phyloP scores from a whole-genome alignment of 2,329 filamentous ascomycete genomes.

The Fusarium torreyae region DNA sequence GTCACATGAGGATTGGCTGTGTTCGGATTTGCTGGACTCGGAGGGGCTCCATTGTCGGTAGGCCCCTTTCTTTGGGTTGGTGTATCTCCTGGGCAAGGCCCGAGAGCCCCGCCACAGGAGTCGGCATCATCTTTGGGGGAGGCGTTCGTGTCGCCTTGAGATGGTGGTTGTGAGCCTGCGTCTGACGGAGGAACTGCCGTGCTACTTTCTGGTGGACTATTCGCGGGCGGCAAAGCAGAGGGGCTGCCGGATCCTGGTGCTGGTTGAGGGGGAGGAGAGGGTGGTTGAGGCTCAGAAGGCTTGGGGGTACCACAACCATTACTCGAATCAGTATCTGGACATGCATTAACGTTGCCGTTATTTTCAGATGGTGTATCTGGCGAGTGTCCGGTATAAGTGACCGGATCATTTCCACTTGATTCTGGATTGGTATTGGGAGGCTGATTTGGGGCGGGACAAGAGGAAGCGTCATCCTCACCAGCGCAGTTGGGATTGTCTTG shows the following conservation, averaged over 20 bases:
- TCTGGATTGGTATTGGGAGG: neutral
- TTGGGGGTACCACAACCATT: neutral
- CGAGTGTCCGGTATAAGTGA: neutral
- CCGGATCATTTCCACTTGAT: neutral
- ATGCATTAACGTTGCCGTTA: neutral
- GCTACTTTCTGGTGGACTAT: neutral
- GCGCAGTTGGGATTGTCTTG: neutral
- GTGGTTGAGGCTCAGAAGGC: constrained; percentile 7
- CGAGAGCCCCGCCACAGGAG: constrained; percentile 7
- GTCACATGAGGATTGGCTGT: neutral
- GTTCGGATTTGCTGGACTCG: neutral
- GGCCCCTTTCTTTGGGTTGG: neutral
- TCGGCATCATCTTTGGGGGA: neutral
- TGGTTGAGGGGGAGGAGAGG: constrained; percentile 4
- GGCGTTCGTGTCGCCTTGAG: neutral
- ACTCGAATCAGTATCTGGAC: neutral
- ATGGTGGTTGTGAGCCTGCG: neutral
- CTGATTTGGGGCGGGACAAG: neutral
- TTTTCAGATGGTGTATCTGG: neutral
- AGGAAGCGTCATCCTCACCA: neutral
- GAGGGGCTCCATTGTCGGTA: neutral
- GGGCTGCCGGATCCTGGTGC: neutral
- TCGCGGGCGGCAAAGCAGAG: neutral
- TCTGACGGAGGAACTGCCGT: neutral
- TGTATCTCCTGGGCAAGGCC: constrained; percentile 1